These are phyloP conservation scores for Penicillium sp. DNA, from an alignment of 2,329 filamentous ascomycete species.

Conservation along the genomic window DNA sequence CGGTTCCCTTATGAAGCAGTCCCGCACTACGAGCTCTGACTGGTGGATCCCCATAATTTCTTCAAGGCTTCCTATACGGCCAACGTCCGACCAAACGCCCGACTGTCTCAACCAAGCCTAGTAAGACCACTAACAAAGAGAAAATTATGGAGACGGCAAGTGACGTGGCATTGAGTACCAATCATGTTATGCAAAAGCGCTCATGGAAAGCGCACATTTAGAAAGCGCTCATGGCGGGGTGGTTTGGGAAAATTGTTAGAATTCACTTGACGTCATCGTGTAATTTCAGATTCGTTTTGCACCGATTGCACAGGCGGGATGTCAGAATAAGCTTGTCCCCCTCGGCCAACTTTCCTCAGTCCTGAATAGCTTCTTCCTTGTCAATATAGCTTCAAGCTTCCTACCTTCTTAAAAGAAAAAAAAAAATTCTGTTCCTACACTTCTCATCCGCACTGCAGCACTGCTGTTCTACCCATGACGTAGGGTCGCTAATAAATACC, in stretches of 20 bases:
- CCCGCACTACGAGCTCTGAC: constrained; percentile 19
- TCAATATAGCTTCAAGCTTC: neutral
- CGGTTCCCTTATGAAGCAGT: constrained; percentile 11
- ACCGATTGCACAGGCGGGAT: too few species aligned
- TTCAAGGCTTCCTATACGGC: neutral
- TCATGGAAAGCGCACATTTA: neutral
- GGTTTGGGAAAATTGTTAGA: neutral
- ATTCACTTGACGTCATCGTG: neutral
- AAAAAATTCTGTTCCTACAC: neutral
- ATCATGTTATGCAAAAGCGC: neutral
- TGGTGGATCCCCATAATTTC: neutral
- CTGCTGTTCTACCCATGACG: neutral
- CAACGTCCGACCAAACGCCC: neutral
- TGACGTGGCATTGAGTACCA: constrained; percentile 1
- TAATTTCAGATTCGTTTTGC: neutral
- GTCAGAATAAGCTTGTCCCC: neutral
- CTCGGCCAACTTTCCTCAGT: neutral
- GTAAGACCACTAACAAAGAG: neutral
- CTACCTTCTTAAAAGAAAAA: neutral
- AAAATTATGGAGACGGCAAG: neutral
- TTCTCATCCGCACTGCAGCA: too few species aligned
- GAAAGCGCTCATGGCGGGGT: neutral
- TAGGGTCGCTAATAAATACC: neutral
- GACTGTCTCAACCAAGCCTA: constrained; percentile 2
- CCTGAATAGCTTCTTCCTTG: neutral